Percentiles rank a stretch among this genome's conserved stretches.
phyloP scores from a whole-genome alignment of 768 basidiomycete genomes.

The Boletus tomentosulus region DNA sequence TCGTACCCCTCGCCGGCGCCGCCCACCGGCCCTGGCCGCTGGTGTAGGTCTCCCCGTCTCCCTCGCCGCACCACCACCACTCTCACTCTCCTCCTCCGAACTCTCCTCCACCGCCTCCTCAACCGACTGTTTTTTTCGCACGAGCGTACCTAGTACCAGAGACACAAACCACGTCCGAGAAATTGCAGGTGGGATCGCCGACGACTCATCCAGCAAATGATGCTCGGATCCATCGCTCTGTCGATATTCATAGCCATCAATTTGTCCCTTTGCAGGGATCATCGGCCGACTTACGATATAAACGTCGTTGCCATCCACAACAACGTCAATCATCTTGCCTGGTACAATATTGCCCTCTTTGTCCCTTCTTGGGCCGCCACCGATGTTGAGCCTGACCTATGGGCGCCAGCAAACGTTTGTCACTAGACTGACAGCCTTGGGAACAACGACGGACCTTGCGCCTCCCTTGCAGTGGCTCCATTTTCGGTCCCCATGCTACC shows the following conservation, averaged over 20 bases:
- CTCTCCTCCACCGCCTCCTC: slow-evolving; percentile 31
- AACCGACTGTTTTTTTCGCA: slow-evolving; percentile 16
- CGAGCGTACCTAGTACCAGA: slow-evolving; percentile 30
- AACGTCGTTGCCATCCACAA: slow-evolving; percentile 72
- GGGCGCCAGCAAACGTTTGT: slow-evolving; percentile 5
- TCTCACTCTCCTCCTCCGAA: slow-evolving; percentile 37
- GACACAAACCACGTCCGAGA: slow-evolving; percentile 67
- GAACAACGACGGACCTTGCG: slow-evolving; percentile 54
- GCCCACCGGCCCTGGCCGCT: slow-evolving; percentile 55
- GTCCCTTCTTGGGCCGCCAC: slow-evolving; percentile 46
- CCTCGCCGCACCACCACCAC: slow-evolving; percentile 37
- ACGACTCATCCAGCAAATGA: slow-evolving; percentile 54
- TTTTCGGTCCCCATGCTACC: slow-evolving; percentile 80
- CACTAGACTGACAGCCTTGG: background rate
- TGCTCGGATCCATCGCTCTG: slow-evolving; percentile 62
- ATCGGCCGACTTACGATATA: slow-evolving; percentile 58
- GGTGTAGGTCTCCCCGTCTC: slow-evolving; percentile 27
- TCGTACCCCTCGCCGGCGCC: slow-evolving; percentile 46
- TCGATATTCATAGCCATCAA: slow-evolving; percentile 8
- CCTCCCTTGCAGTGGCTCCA: slow-evolving; percentile 56
- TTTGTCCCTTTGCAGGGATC: slow-evolving; percentile 1
- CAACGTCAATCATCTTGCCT: slow-evolving; percentile 67
- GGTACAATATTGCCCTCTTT: slow-evolving; percentile 50
- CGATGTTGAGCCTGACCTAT: slow-evolving; percentile 71
- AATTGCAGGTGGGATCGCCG: slow-evolving; percentile 55